A percentile compares a stretch with the other conserved stretches of the same genome.
Conservation (phyloP, 345 rosid species). For the Eucalyptus viminalis region DNA sequence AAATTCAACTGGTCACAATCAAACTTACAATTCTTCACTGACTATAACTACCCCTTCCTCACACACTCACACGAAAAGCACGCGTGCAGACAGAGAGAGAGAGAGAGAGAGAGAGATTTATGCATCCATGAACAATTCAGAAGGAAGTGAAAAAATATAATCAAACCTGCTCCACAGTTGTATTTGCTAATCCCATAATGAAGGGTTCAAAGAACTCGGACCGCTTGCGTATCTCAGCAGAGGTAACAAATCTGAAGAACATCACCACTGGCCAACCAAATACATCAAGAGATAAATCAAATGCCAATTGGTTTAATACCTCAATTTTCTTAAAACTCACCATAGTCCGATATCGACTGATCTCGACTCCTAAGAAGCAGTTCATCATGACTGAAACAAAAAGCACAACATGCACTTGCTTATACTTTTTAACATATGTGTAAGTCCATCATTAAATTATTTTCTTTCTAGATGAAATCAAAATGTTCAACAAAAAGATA, state of each 20-base stretch:
- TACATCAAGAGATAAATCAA: slow-evolving; percentile 16
- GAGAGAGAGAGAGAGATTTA: background rate
- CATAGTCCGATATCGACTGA: slow-evolving; percentile 84
- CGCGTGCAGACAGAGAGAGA: background rate
- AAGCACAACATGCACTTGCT: background rate
- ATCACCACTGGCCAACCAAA: slow-evolving; percentile 75
- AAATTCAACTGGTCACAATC: background rate
- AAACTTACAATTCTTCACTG: background rate
- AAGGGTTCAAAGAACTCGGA: slow-evolving; percentile 90
- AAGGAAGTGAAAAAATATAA: background rate
- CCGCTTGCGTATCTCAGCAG: slow-evolving; percentile 89
- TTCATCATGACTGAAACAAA: slow-evolving; percentile 57
- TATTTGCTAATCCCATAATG: slow-evolving; percentile 63
- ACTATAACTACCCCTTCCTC: background rate
- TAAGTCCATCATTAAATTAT: background rate
- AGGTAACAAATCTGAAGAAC: slow-evolving; percentile 98
- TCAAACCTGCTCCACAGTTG: slow-evolving; percentile 94
- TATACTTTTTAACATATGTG: background rate
- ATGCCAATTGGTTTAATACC: background rate
- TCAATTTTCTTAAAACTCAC: slow-evolving; percentile 28
- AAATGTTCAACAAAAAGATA: background rate
- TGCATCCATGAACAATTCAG: background rate
- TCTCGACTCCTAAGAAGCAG: slow-evolving; percentile 77
- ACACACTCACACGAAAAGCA: background rate
- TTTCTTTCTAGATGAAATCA: background rate